Base-by-base conservation (phyloP, 2,329 filamentous ascomycete genomes). In the Fusarium xyrophilum region DNA sequence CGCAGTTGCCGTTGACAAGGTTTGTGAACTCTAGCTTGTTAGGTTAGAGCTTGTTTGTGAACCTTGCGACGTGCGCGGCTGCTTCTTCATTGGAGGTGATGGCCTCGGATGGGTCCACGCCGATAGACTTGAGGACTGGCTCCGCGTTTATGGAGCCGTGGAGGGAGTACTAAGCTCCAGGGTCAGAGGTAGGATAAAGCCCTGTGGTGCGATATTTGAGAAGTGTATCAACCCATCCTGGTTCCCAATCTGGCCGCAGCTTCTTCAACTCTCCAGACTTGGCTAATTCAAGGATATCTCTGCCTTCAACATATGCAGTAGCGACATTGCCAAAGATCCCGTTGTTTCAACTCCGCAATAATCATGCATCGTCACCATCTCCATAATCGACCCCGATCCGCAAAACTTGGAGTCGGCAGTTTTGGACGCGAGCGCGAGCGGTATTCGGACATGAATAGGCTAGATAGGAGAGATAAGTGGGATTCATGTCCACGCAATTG, bases 121-220 rank as follows among this genome's bases (percentile, higher is more conserved):
- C 82, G 43, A 85, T 80, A n/a, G 81, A 79, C 28, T 76, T 69
- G 3, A 86, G 77, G 0, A 82, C 81, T 4, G 79, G 57, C n/a
- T 78, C 15, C 82, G 83, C 80, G 36, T 83, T 73, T 44, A 86
- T 76, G 1, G 81, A 84, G 8, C 84, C 84, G 55, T 86, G 83
- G 1, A 86, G 76, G 14, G 82, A 82, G 69, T 84, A 86, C 81
- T 82, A 85, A 1, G 80, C 78, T 1, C 77, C 76, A 0, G 77
- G 73, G 35, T 82, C 74, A n/a, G 77, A 80, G 1, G 84, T 86
- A 11, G 80, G 81, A 64, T 85, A 86, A 46, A 84, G 78, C 4
- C 78, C 81, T 4, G 65, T 67, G 4, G 65, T 60, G 5, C 65
- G 60, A 14, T 65, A 65, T 17, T 65, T 65, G 9, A 65, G 40